phyloP scores from a whole-genome alignment of 305 asterid species.

The Ilex paraguariensis region DNA sequence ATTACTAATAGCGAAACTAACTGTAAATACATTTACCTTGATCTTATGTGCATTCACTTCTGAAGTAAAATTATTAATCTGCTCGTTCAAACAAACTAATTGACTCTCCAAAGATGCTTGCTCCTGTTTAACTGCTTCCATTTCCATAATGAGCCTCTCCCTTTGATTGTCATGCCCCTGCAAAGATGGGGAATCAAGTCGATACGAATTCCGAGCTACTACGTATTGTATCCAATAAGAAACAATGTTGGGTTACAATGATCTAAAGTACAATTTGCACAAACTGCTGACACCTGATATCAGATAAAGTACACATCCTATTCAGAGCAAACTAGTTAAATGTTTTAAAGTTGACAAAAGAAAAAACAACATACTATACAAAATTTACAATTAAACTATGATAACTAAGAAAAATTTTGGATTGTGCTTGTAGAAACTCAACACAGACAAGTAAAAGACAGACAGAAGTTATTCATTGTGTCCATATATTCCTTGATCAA shows the following conservation, averaged over 20 bases:
- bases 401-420: no score
- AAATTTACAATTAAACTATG: no score
- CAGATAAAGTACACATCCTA: no score
- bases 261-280: no score
- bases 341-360: background rate
- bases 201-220: background rate
- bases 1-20: no score
- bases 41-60: slow-evolving; percentile 59
- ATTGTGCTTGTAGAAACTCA: no score
- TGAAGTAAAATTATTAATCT: slow-evolving; percentile 38
- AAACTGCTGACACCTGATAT: no score
- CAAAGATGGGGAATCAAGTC: slow-evolving; percentile 12
- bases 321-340: background rate
- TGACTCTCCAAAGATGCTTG: slow-evolving; percentile 31
- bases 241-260: slow-evolving; percentile 7
- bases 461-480: no score
- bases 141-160: slow-evolving; percentile 86
- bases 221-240: slow-evolving; percentile 2
- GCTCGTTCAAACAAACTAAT: slow-evolving; percentile 29
- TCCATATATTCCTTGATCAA: no score
- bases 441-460: no score
- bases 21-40: slow-evolving; percentile 40
- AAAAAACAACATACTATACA: background rate
- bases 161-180: slow-evolving; percentile 84
- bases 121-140: slow-evolving; percentile 81